A percentile compares a stretch with the other conserved stretches of the same genome.
Conservation (phyloP, 2,329 filamentous ascomycete genomes). For the Calycina herbarum region DNA sequence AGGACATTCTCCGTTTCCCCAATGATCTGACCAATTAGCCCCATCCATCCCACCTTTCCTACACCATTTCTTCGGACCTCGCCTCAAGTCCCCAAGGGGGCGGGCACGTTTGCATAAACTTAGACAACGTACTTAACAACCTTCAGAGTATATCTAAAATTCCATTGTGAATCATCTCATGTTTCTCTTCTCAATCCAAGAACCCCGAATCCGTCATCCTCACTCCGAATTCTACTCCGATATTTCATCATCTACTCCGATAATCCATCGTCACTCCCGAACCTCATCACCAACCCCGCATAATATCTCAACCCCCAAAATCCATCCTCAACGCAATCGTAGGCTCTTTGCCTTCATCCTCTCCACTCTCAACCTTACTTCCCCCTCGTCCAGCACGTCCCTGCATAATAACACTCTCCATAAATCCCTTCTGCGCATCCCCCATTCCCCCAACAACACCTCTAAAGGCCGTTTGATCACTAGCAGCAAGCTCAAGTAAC, state of each 20-base stretch:
- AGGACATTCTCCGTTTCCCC: neutral
- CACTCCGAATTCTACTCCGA: too few species aligned
- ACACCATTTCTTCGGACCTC: neutral
- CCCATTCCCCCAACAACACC: constrained; percentile 71
- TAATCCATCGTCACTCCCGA: neutral
- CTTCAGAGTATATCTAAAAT: neutral
- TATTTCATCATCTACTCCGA: too few species aligned
- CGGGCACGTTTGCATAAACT: too few species aligned
- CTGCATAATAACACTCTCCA: constrained; percentile 78
- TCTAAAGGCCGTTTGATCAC: constrained; percentile 72
- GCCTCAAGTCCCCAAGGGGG: too few species aligned
- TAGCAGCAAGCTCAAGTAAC: constrained; percentile 77
- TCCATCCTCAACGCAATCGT: constrained; percentile 95
- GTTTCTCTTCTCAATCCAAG: neutral
- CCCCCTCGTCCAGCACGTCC: constrained; percentile 47
- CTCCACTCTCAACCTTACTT: constrained; percentile 42
- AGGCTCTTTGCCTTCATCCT: constrained; percentile 59
- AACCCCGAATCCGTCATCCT: too few species aligned
- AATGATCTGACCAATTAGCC: neutral
- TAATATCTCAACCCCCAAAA: constrained; percentile 55
- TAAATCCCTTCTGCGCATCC: constrained; percentile 67
- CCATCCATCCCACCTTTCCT: neutral
- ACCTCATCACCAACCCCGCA: neutral
- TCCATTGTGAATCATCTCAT: neutral
- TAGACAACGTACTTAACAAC: too few species aligned